phyloP scores from a whole-genome alignment of 2,329 filamentous ascomycete species.

The Didymella pinodella region DNA sequence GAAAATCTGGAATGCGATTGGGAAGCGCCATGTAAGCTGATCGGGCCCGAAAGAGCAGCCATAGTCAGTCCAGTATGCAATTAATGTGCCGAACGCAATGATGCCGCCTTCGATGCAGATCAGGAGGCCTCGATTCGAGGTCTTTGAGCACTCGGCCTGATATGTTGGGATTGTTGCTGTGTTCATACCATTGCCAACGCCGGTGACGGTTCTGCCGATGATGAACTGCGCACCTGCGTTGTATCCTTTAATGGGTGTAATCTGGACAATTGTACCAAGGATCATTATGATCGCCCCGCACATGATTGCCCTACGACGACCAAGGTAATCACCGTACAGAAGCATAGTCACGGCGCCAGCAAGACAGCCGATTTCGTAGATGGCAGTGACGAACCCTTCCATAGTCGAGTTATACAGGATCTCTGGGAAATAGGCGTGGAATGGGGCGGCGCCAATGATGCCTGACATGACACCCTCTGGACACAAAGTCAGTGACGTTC shows the following conservation, averaged over 20 bases:
- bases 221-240: constrained; percentile 60
- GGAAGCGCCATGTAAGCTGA: constrained; percentile 58
- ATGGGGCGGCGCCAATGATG: constrained; percentile 47
- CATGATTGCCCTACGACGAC: constrained; percentile 55
- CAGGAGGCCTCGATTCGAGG: constrained; percentile 66
- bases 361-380: constrained; percentile 62
- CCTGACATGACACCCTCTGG: constrained; percentile 50
- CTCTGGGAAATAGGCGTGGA: constrained; percentile 51
- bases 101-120: constrained; percentile 67
- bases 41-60: constrained; percentile 44
- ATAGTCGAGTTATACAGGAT: constrained; percentile 54
- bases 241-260: constrained; percentile 44
- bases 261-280: constrained; percentile 54
- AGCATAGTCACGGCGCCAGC: constrained; percentile 53
- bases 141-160: constrained; percentile 62
- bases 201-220: constrained; percentile 61
- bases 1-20: constrained; percentile 62
- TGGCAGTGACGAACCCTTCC: constrained; percentile 61
- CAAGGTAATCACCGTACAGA: constrained; percentile 52
- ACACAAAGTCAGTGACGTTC: not conserved
- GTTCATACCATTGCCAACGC: constrained; percentile 65
- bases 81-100: constrained; percentile 60
- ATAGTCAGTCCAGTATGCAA: constrained; percentile 59
- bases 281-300: constrained; percentile 54
- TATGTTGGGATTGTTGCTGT: constrained; percentile 64